phyloP scores from a whole-genome alignment of 2,329 filamentous ascomycete genomes.

The Aureobasidium sp. region DNA sequence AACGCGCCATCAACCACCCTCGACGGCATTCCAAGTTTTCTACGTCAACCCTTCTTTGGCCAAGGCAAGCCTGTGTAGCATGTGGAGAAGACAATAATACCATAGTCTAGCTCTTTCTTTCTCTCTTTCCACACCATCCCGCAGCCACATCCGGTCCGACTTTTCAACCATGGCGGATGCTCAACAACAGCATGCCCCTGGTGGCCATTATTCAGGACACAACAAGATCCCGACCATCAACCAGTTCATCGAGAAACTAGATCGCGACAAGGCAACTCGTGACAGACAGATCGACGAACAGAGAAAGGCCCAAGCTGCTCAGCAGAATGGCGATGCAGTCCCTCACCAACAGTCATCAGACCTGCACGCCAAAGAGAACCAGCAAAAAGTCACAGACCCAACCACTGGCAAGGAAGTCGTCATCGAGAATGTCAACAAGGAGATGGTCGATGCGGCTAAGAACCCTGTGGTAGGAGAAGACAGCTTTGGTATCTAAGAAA shows the following conservation, averaged over 20 bases:
- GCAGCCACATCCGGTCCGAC: neutral
- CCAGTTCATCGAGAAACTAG: conserved; percentile 72
- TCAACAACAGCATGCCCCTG: conserved; percentile 43
- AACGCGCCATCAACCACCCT: conserved; percentile 2
- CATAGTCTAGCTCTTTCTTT: neutral
- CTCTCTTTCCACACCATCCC: neutral
- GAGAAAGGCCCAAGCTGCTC: conserved; percentile 25
- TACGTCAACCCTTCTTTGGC: neutral
- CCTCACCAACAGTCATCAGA: conserved; percentile 39
- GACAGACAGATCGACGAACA: conserved; percentile 64
- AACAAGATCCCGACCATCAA: conserved; percentile 86
- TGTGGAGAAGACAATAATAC: neutral
- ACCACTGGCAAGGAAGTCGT: conserved; percentile 79
- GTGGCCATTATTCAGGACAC: conserved; percentile 68
- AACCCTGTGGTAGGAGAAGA: conserved; percentile 54
- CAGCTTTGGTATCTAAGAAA: neutral
- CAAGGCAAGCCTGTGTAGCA: conserved; percentile 8
- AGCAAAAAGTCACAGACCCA: conserved; percentile 70
- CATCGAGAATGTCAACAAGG: conserved; percentile 72
- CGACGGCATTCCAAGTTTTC: conserved; percentile 10
- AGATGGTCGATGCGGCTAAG: conserved; percentile 62
- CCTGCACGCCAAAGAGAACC: conserved; percentile 38
- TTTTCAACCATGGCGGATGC: conserved; percentile 34
- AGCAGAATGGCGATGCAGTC: conserved; percentile 28
- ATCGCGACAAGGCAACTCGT: conserved; percentile 68